Evolutionary conservation across 768 basidiomycete genomes (phyloP), one percentile per base, ranked within the genome.

Genomic region (Boletellus sp.): DNA sequence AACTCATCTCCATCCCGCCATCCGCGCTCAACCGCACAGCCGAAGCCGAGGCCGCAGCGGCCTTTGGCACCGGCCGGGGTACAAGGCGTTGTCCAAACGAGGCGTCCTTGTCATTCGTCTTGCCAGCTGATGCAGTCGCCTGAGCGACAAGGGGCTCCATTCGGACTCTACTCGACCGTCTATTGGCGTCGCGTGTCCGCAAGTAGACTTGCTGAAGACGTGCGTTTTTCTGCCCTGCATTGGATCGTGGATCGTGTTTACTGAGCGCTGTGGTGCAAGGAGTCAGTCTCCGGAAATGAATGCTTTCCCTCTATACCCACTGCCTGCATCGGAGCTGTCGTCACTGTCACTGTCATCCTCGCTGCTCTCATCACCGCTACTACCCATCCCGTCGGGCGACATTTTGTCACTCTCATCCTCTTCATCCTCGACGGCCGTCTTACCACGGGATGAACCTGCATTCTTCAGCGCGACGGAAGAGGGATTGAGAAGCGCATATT

Each of bases 401-500:
- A 65, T 48, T 62, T 77, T 81, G 51, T 91, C 88, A 57, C 85
- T 90, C 63, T 92, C 90, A 16, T 94, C 94, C 26, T 90, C 90
- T 56, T 94, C 91, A 32, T 90, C 83, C 61, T 94, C 89, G 22
- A 91, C 89, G 1, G 86, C 90, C 1, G 90, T 94, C 76, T 80
- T 90, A 43, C 69, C 68, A 55, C 74, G 70, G 31, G 57, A 61
- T 51, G 52, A 65, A 47, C 58, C 60, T 44, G 40, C 64, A 62
- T 73, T 70, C 64, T 74, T 79, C 63, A 78, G 78, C 26, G 79
- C 76, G n/a, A 72, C 82, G 10, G 85, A 70, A 17, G 93, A 94
- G 13, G 95, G 95, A 67, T 98, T 94, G 64, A 97, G 81, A 56
- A 98, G 69, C n/a, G 85, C 88, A 66, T 78, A 98, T 72, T 98